Conservation (phyloP, 768 basidiomycete species). For the Favolaschia claudopus region DNA sequence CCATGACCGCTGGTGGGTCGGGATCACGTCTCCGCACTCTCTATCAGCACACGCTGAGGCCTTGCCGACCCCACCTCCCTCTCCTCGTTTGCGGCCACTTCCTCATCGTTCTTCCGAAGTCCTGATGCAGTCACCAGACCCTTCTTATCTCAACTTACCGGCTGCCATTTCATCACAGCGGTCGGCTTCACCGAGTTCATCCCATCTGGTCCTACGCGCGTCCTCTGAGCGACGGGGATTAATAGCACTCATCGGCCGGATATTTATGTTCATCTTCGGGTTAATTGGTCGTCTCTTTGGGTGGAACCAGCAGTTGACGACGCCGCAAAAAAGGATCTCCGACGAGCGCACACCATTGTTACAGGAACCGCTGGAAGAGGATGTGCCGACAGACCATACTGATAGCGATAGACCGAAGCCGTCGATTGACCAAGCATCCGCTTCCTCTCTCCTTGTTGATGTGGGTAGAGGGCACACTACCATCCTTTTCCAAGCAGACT, state of each 20-base stretch:
- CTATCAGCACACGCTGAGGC: slow-evolving; percentile 14
- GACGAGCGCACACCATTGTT: slow-evolving; percentile 24
- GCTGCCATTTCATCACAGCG: slow-evolving; percentile 6
- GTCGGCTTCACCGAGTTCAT: neutral
- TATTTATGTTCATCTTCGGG: slow-evolving; percentile 6
- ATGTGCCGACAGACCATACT: too few species aligned
- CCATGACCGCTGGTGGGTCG: slow-evolving; percentile 37
- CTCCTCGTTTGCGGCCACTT: slow-evolving; percentile 39
- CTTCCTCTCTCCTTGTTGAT: slow-evolving; percentile 24
- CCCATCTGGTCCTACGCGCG: slow-evolving; percentile 6
- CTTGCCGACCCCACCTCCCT: slow-evolving; percentile 48
- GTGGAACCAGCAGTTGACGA: neutral
- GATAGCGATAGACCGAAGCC: too few species aligned
- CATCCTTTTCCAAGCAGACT: slow-evolving; percentile 24
- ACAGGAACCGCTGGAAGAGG: too few species aligned
- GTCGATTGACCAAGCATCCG: neutral
- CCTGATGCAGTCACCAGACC: slow-evolving; percentile 14
- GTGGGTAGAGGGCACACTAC: slow-evolving; percentile 19
- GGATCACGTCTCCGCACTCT: slow-evolving; percentile 43
- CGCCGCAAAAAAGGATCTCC: neutral
- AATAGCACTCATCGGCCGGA: neutral
- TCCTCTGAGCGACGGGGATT: slow-evolving; percentile 1
- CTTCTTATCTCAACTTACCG: slow-evolving; percentile 23
- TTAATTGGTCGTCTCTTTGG: slow-evolving; percentile 14
- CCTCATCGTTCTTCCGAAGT: slow-evolving; percentile 18